These are phyloP conservation scores for Podaxis sp. DNA, from an alignment of 768 basidiomycete species.

Conservation along the genomic window DNA sequence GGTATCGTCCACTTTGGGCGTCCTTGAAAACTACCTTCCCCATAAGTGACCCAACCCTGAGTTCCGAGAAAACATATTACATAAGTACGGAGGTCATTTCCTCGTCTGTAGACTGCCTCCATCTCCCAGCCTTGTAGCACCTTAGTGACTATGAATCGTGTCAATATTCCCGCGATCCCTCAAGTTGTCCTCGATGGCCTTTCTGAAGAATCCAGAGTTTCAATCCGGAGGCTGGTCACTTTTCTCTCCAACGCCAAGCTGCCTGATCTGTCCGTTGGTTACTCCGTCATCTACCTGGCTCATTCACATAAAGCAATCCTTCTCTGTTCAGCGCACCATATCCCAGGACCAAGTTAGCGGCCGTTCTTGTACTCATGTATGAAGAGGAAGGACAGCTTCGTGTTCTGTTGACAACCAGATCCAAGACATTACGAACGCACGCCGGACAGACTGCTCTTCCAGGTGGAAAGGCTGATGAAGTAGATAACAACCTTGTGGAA, in stretches of 20 bases:
- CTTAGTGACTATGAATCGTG: conserved; percentile 5
- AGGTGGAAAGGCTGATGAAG: conserved; percentile 72
- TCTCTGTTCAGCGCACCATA: conserved; percentile 28
- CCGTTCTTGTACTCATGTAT: conserved; percentile 79
- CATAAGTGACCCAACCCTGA: background rate
- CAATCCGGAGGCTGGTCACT: conserved; percentile 1
- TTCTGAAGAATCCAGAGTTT: conserved; percentile 24
- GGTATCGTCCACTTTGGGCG: no score
- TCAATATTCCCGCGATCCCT: conserved; percentile 17
- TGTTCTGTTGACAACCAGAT: conserved; percentile 84
- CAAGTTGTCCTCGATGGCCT: conserved; percentile 24
- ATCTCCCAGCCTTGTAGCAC: background rate
- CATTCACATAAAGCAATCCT: conserved; percentile 16
- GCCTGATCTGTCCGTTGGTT: conserved; percentile 48
- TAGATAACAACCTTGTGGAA: conserved; percentile 57
- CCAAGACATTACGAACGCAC: conserved; percentile 71
- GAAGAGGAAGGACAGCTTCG: conserved; percentile 66
- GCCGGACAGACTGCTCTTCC: conserved; percentile 83
- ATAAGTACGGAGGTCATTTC: background rate
- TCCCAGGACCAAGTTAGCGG: conserved; percentile 53
- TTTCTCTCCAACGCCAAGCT: conserved; percentile 8
- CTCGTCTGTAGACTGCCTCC: background rate
- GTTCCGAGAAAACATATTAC: background rate
- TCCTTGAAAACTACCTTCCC: background rate
- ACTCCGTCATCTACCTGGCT: conserved; percentile 8